Conservation (phyloP, 2,329 filamentous ascomycete genomes). For the Geosmithia flava region DNA sequence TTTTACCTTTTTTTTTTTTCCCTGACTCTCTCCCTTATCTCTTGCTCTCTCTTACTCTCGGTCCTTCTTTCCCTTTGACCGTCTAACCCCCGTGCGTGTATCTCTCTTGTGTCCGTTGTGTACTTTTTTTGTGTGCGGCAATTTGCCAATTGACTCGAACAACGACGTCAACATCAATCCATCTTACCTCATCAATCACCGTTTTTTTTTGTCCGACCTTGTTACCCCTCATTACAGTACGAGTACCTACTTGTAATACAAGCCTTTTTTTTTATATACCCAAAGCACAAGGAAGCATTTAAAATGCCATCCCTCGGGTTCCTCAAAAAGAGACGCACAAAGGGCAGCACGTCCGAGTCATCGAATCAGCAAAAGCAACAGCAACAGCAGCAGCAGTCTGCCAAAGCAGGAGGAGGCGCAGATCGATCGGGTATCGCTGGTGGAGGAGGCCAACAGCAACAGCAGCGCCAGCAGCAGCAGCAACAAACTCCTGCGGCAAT, state of each 20-base stretch:
- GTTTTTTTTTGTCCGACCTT: too few relatives aligned
- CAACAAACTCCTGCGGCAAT: background rate
- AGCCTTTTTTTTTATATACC: background rate
- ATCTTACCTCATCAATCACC: background rate
- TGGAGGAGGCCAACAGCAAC: constrained; percentile 5
- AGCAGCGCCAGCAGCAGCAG: constrained; percentile 8
- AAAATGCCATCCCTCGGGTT: constrained; percentile 89
- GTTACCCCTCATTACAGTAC: too few relatives aligned
- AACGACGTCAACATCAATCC: background rate
- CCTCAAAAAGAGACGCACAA: constrained; percentile 97
- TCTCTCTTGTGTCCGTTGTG: background rate
- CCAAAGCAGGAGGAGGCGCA: background rate
- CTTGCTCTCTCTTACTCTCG: too few relatives aligned
- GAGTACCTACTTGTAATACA: too few relatives aligned
- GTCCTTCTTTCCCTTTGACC: too few relatives aligned
- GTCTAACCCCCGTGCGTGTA: too few relatives aligned
- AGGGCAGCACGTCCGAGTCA: constrained; percentile 30
- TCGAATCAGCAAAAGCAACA: background rate
- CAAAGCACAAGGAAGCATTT: background rate
- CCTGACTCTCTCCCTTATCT: too few relatives aligned
- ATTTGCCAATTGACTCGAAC: background rate
- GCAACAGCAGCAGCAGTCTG: background rate
- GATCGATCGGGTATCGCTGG: background rate
- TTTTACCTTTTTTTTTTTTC: too few relatives aligned
- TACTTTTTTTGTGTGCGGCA: background rate